Percentiles rank a stretch among this genome's conserved stretches.
phyloP scores from a whole-genome alignment of 805 yeast species.

The Saturnispora besseyi region DNA sequence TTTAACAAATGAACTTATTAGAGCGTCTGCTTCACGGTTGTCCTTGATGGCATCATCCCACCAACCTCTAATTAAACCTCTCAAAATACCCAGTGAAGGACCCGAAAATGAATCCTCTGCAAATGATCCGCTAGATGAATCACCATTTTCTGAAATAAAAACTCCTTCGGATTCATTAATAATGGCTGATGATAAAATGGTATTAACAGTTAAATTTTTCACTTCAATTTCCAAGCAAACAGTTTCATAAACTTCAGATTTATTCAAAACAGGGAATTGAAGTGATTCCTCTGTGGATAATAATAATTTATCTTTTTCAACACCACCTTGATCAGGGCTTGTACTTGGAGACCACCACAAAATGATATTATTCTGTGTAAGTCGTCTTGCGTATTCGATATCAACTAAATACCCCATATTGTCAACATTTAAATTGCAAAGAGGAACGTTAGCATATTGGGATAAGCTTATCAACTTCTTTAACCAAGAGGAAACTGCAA shows the following conservation, averaged over 20 bases:
- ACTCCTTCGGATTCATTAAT: constrained; percentile 86
- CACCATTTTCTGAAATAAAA: constrained; percentile 47
- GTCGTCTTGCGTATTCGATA: constrained; percentile 72
- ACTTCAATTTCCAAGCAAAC: constrained; percentile 73
- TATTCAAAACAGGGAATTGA: constrained; percentile 63
- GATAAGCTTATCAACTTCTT: constrained; percentile 57
- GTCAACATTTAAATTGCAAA: constrained; percentile 76
- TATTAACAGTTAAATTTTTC: constrained; percentile 74
- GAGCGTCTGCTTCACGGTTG: constrained; percentile 59
- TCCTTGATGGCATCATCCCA: constrained; percentile 82
- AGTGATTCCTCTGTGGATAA: constrained; percentile 42
- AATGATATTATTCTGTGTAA: constrained; percentile 55
- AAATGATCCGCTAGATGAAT: constrained; percentile 32
- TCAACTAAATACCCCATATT: constrained; percentile 76
- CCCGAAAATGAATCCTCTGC: constrained; percentile 79
- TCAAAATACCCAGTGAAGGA: constrained; percentile 60
- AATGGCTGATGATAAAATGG: constrained; percentile 74
- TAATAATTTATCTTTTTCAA: constrained; percentile 48
- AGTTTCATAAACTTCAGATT: constrained; percentile 70
- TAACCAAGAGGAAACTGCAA: constrained; percentile 68
- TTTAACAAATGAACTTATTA: constrained; percentile 69
- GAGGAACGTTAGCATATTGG: constrained; percentile 68
- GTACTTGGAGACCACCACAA: constrained; percentile 92
- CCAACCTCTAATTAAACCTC: constrained; percentile 76
- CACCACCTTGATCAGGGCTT: constrained; percentile 77